Evolutionary conservation across 352 stramenopile species (phyloP), one percentile per base, ranked within the genome.

Genomic region (Globisporangium takayamanum): DNA sequence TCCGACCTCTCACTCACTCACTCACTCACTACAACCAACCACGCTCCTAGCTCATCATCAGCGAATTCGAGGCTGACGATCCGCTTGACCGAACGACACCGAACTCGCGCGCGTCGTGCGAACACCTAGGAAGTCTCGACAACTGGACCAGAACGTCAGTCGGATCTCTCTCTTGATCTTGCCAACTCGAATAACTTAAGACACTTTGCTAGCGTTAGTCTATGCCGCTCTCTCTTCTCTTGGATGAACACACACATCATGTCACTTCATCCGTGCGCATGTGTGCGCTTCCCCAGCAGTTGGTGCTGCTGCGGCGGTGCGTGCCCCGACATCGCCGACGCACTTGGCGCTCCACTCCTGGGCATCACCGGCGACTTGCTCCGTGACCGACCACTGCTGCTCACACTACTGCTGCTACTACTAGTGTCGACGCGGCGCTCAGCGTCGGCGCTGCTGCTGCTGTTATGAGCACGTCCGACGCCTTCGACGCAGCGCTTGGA

Each of bases 401-500:
- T 49, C 1, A 36, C 22, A 36, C 7, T 46, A 33, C 11, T 61
- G 3, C 28, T 37, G 14, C 14, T 16, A 25, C 1, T n/a, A 22
- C 14, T 51, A 25, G 54, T 48, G 54, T 61, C 55, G 33, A 50
- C 11, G n/a, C 42, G 26, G 11, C 22, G 20, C n/a, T 56, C n/a
- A 22, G 48, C 53, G 20, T 66, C 55, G 5, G 60, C 54, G 36
- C 41, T 20, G 18, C 7, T 30, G 6, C 1, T 16, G 30, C 30
- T 46, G n/a, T 18, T 46, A 30, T 78, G 74, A n/a, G 66, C 65
- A 1, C 62, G 63, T 42, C 94, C 86, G 62, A 99, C 96, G 62
- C 85, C 81, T 39, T 55, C 71, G 57, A 98, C 97, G 66, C 98
- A 98, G 50, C 85, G 76, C 60, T 97, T 95, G 48, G 76, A 90